Evolutionary conservation across 2,329 filamentous ascomycete species (phyloP).

Genomic region (Neobulgaria alba): DNA sequence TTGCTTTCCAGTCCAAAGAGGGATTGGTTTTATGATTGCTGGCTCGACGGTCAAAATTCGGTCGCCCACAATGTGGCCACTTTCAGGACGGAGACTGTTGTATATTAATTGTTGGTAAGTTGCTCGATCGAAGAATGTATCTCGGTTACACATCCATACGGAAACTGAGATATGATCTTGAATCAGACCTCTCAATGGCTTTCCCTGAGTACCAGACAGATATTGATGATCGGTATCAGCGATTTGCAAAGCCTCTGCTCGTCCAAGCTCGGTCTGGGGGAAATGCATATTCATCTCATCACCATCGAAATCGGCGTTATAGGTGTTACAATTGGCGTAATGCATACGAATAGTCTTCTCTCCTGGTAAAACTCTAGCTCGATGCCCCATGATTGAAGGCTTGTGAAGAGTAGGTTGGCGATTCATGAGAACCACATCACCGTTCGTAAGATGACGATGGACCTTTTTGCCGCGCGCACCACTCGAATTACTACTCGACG

Average conservation of each 20-base stretch:
- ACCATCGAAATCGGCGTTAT: constrained; percentile 98
- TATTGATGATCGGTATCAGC: constrained; percentile 98
- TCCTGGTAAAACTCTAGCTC: constrained; percentile 81
- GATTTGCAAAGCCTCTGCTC: constrained; percentile 85
- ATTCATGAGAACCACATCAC: constrained; percentile 98
- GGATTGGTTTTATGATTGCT: constrained; percentile 70
- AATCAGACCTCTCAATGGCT: constrained; percentile 89
- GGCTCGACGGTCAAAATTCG: constrained; percentile 75
- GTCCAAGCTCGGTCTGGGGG: constrained; percentile 89
- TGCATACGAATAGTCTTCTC: constrained; percentile 99
- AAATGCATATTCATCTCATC: constrained; percentile 99
- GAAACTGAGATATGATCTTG: constrained; percentile 97
- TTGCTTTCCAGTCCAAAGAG: constrained; percentile 93
- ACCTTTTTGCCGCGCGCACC: constrained; percentile 90
- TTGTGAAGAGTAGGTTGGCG: constrained; percentile 96
- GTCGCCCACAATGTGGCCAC: constrained; percentile 75
- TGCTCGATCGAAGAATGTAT: constrained; percentile 80
- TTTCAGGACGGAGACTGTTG: constrained; percentile 79
- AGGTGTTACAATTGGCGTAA: constrained; percentile 98
- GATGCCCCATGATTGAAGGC: constrained; percentile 97
- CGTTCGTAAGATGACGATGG: constrained; percentile 88
- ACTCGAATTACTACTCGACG: constrained; percentile 64
- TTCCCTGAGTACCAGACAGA: constrained; percentile 84
- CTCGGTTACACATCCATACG: constrained; percentile 80
- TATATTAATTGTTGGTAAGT: constrained; percentile 95